Evolutionary conservation across 2,329 filamentous ascomycete species (phyloP), one percentile per base, ranked within the genome.

Genomic region (Colletotrichum spinosum): DNA sequence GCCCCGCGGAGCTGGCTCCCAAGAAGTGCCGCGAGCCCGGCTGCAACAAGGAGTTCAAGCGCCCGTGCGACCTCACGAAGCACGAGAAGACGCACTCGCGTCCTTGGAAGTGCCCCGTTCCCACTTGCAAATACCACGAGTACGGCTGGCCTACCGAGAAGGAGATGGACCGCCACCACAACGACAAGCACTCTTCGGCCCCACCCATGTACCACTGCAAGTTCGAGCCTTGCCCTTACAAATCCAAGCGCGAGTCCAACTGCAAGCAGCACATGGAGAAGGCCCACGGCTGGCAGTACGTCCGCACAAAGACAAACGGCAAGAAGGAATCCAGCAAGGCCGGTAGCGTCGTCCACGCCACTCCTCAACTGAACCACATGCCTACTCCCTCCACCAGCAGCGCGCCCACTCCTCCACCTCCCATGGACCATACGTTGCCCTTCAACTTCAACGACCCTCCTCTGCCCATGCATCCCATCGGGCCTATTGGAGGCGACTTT

Each of bases 181-280:
- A 97, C 77, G 96, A 99, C 83, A 97, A 97, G 82, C 96, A 99
- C 81, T 94, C 92, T 15, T 81, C 87, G 57, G 85, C 89, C 39
- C 94, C 96, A 5, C 84, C 89, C 48, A 89, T 97, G 81, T 97
- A 89, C 78, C 89, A 92, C 80, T 99, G 96, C 80, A 80, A 89
- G 52, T 98, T 87, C 79, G 85, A 89, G 71, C 91, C 91, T 33
- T 98, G 96, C 84, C 89, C 92, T 0, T 98, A 98, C 82, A 92
- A 93, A 74, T 97, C 94, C 10, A 98, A 98, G 84, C 91, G 94
- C 65, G 92, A 97, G 81, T 96, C 92, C 68, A 98, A 98, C 79
- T 97, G 93, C 86, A 97, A 97, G 77, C 95, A 97, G 79, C 94
- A 98, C 80, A 97, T 97, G 94, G 95, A 98, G 82, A 97, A 97